phyloP scores from a whole-genome alignment of 805 yeast species.

The Sungouiella thailandica region DNA sequence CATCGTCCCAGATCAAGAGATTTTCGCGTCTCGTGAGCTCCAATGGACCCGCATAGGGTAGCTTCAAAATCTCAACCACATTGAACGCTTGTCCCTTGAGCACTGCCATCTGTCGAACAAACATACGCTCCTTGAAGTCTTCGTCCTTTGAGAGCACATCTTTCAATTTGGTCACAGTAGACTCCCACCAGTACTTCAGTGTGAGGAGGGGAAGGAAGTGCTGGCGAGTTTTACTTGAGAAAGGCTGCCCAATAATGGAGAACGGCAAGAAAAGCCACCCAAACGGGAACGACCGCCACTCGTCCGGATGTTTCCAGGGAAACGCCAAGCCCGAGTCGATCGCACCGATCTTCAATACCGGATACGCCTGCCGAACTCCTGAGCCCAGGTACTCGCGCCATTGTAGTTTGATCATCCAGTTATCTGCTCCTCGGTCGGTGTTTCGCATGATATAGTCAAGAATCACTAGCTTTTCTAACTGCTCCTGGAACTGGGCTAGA shows the following conservation, averaged over 20 bases:
- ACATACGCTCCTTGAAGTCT: constrained; percentile 62
- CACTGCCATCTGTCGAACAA: constrained; percentile 64
- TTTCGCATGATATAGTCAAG: constrained; percentile 69
- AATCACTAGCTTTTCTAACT: constrained; percentile 64
- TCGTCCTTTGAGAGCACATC: constrained; percentile 49
- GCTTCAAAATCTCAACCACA: constrained; percentile 60
- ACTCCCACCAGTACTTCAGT: constrained; percentile 68
- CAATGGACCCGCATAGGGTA: constrained; percentile 57
- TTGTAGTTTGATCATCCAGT: constrained; percentile 69
- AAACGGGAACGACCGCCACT: constrained; percentile 74
- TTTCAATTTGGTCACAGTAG: constrained; percentile 42
- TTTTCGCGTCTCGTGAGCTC: constrained; percentile 59
- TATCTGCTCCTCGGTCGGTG: constrained; percentile 70
- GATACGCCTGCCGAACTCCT: constrained; percentile 18
- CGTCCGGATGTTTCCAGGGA: constrained; percentile 82
- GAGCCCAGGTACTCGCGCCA: constrained; percentile 24
- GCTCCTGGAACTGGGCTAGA: constrained; percentile 49
- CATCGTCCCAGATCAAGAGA: constrained; percentile 55
- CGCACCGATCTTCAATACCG: constrained; percentile 55
- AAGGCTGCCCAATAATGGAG: constrained; percentile 62
- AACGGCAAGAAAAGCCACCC: constrained; percentile 73
- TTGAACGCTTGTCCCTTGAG: constrained; percentile 76
- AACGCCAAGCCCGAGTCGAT: constrained; percentile 71
- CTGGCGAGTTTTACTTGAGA: constrained; percentile 47
- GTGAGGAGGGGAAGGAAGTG: constrained; percentile 58